Conservation (phyloP, 306 rosid genomes). For the Aeschynomene evenia region DNA sequence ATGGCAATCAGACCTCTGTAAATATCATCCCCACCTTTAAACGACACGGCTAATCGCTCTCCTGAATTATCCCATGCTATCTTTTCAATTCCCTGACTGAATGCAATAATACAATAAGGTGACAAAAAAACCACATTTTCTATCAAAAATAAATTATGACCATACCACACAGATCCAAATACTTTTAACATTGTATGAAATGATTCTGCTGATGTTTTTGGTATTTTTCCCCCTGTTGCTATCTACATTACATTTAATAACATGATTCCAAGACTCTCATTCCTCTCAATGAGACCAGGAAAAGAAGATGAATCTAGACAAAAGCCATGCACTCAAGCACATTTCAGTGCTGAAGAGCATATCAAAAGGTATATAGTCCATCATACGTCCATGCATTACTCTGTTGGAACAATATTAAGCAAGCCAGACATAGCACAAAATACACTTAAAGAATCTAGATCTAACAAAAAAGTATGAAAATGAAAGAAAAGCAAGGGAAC, state of each 20-base stretch:
- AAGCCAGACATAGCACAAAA: background rate
- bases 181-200: conserved; percentile 3
- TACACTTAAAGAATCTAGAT: background rate
- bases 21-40: conserved; percentile 71
- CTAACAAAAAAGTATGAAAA: background rate
- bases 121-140: conserved; percentile 10
- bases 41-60: conserved; percentile 88
- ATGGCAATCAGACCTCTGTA: conserved; percentile 81
- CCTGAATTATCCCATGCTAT: conserved; percentile 97
- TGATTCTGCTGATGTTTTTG: background rate
- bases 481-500: background rate
- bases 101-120: conserved; percentile 25
- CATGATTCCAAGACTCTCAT: background rate
- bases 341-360: conserved; percentile 10
- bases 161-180: background rate
- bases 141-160: conserved; percentile 14
- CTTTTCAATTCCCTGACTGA: conserved; percentile 86
- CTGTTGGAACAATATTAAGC: background rate
- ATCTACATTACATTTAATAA: background rate
- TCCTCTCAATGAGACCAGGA: background rate
- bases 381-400: background rate
- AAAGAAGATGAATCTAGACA: conserved; percentile 6
- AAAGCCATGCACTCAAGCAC: background rate
- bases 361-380: background rate
- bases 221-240: background rate